Conservation (phyloP, 192 early-diverging fungal genomes). For the Coemansia sp. region DNA sequence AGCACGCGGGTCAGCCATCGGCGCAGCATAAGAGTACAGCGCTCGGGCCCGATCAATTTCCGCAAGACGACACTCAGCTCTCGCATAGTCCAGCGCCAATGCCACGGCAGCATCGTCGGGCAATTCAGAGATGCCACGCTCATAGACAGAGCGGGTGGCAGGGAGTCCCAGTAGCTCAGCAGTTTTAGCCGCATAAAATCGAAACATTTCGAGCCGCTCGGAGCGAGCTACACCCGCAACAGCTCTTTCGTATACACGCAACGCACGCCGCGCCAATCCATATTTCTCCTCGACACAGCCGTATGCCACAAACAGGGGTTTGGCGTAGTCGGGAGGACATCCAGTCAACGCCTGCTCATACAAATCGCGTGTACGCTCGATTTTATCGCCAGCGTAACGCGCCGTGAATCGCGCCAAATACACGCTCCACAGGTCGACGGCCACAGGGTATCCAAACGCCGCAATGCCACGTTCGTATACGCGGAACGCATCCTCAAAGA, state of each 20-base stretch:
- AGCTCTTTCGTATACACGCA: constrained; percentile 92
- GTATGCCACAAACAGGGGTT: constrained; percentile 83
- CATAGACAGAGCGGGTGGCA: constrained; percentile 85
- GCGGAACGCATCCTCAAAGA: constrained; percentile 93
- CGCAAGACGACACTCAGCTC: constrained; percentile 83
- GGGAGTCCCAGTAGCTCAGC: constrained; percentile 82
- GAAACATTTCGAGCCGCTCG: constrained; percentile 81
- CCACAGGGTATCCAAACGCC: constrained; percentile 93
- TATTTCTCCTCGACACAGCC: constrained; percentile 89
- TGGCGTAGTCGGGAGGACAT: constrained; percentile 82
- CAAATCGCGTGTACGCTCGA: constrained; percentile 91
- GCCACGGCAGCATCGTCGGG: constrained; percentile 74
- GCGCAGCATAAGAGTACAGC: constrained; percentile 79
- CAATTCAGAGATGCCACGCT: constrained; percentile 83
- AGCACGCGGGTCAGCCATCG: constrained; percentile 83
- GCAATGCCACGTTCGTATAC: constrained; percentile 96
- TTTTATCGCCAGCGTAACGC: constrained; percentile 80
- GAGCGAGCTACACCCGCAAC: constrained; percentile 71
- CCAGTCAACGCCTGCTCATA: constrained; percentile 91
- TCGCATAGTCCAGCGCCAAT: constrained; percentile 79
- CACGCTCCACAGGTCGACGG: constrained; percentile 96
- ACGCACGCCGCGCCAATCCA: constrained; percentile 85
- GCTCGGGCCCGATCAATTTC: constrained; percentile 94
- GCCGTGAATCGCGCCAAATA: constrained; percentile 84
- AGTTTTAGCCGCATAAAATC: constrained; percentile 88